Evolutionary conservation across 2,329 filamentous ascomycete genomes (phyloP).

Genomic region (Gaeumannomyces tritici): DNA sequence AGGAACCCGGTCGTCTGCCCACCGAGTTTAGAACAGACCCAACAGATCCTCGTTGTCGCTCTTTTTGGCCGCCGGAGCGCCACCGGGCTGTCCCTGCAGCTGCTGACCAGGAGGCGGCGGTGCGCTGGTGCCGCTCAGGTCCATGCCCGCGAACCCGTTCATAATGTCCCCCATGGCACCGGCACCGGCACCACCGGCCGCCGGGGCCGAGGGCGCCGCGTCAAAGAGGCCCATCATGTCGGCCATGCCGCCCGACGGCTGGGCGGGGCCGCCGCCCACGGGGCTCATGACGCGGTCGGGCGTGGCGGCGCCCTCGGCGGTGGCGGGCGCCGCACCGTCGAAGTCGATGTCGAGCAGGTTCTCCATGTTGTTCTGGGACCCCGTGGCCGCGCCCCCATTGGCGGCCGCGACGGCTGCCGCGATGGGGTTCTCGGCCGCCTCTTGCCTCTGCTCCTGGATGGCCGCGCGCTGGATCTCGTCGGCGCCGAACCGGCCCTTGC

Average conservation of each 20-base stretch:
- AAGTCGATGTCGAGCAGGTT: conserved; percentile 68
- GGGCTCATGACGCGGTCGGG: conserved; percentile 62
- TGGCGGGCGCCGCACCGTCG: conserved; percentile 87
- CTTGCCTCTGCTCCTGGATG: conserved; percentile 91
- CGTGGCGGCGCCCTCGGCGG: conserved; percentile 58
- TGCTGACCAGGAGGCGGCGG: conserved; percentile 57
- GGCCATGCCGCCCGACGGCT: conserved; percentile 39
- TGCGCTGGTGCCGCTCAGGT: conserved; percentile 56
- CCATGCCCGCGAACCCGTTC: conserved; percentile 77
- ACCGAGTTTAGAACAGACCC: conserved; percentile 37
- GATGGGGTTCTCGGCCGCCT: conserved; percentile 87
- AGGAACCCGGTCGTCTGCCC: neutral
- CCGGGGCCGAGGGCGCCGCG: conserved; percentile 19
- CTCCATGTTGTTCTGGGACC: conserved; percentile 70
- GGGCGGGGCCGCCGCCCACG: conserved; percentile 15
- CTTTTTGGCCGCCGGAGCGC: conserved; percentile 37
- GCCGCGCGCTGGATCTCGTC: conserved; percentile 91
- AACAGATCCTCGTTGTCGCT: conserved; percentile 51
- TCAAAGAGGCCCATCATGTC: conserved; percentile 65
- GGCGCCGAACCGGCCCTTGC: conserved; percentile 86
- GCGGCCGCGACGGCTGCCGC: conserved; percentile 72
- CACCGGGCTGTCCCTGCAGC: conserved; percentile 26
- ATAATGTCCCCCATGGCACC: conserved; percentile 75
- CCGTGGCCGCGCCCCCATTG: conserved; percentile 37
- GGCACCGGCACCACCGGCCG: conserved; percentile 16